Conservation (phyloP, 164 flowering plant genomes). For the Protea cynaroides region DNA sequence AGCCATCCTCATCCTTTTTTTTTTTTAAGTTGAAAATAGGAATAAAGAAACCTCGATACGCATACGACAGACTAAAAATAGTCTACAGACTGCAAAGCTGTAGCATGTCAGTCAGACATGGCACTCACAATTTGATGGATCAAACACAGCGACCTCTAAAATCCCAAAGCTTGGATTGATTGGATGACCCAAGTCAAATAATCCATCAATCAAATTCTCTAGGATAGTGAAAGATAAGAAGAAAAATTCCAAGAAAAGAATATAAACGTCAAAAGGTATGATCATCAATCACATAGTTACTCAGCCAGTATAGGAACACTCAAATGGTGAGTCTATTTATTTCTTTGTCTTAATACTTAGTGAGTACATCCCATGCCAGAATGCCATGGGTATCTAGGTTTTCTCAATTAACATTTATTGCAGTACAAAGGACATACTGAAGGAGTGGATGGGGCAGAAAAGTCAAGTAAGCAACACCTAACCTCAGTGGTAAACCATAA, state of each 20-base stretch:
- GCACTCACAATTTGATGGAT: background rate
- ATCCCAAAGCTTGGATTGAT: no score
- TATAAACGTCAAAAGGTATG: slow-evolving; percentile 2
- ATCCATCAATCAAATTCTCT: background rate
- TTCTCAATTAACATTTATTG: background rate
- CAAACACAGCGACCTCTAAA: background rate
- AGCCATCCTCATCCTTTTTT: no score
- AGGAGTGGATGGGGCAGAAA: background rate
- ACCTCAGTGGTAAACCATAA: slow-evolving; percentile 63
- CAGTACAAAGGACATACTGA: no score
- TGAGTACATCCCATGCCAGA: background rate
- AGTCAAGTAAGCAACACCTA: slow-evolving; percentile 1
- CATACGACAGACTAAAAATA: no score
- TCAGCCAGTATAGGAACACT: background rate
- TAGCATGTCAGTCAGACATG: background rate
- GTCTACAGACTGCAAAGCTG: background rate
- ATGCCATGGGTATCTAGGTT: background rate
- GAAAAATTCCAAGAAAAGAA: background rate
- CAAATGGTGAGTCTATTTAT: background rate
- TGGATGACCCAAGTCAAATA: background rate
- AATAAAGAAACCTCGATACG: no score
- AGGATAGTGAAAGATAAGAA: no score
- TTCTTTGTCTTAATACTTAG: no score
- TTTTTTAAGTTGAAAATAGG: no score
- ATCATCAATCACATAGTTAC: background rate